Evolutionary conservation across 2,329 filamentous ascomycete genomes (phyloP).

Genomic region (Colletotrichum neosansevieriae): DNA sequence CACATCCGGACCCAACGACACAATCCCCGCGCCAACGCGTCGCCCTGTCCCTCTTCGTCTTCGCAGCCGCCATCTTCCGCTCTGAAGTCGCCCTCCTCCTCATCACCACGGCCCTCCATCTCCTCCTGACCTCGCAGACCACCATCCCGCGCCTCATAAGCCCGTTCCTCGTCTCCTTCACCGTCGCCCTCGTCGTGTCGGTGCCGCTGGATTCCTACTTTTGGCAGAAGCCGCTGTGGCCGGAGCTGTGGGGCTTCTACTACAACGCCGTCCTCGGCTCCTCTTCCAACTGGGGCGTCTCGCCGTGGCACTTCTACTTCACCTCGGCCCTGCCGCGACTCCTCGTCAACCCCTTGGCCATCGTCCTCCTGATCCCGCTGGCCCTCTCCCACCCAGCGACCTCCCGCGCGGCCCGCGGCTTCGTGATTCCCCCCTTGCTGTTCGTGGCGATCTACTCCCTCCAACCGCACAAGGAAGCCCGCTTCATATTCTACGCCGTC

Average conservation of each 20-base stretch:
- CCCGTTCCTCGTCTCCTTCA: conserved; percentile 73
- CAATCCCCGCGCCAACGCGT: conserved; percentile 65
- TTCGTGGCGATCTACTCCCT: conserved; percentile 87
- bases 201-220: conserved; percentile 90
- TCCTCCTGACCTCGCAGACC: conserved; percentile 69
- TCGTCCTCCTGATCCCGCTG: conserved; percentile 65
- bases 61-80: conserved; percentile 87
- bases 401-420: conserved; percentile 54
- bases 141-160: conserved; percentile 70
- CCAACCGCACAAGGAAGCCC: conserved; percentile 95
- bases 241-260: conserved; percentile 88
- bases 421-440: conserved; percentile 74
- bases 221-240: conserved; percentile 91
- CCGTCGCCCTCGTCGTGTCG: conserved; percentile 76
- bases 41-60: conserved; percentile 80
- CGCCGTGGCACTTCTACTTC: conserved; percentile 90
- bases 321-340: conserved; percentile 83
- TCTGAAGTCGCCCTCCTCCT: conserved; percentile 90
- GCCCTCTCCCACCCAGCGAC: conserved; percentile 63
- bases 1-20: conserved; percentile 46
- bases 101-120: conserved; percentile 72
- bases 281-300: conserved; percentile 88
- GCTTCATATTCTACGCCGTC: conserved; percentile 91
- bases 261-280: conserved; percentile 91
- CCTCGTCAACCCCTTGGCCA: conserved; percentile 81